Evolutionary conservation across 2,329 filamentous ascomycete genomes (phyloP), one percentile per base, ranked within the genome.

Genomic region (Penicillium aurantiogriseum): DNA sequence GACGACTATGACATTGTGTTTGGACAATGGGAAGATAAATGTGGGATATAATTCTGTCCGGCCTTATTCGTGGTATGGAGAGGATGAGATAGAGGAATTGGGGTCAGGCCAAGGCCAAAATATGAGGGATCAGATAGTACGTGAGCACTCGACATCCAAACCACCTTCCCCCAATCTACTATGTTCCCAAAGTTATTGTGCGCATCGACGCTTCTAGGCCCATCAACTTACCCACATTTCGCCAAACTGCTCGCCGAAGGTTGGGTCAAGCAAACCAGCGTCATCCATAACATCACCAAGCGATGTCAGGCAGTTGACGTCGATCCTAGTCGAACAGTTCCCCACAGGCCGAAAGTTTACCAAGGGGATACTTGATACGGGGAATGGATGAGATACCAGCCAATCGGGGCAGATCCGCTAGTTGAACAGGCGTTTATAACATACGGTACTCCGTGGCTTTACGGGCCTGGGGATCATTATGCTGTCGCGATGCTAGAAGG

Each of bases 261-360:
- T 4, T 62, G 62, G 59, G 0, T 66, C 10, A 48, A 55, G 15
- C 39, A 35, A 23, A 31, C 3, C 4, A 45, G 42, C 54, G 42
- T 47, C 49, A 57, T 43, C 17, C 9, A 53, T 40, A 47, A 29
- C 48, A 46, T 53, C 27, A 40, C 19, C 8, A 58, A 67, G 6
- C 13, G 62, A 15, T 43, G 44, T 4, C 19, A 13, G 7, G 55
- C 53, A n/a, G 17, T 67, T n/a, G 47, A 61, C 44, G 6, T 62
- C 63, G 40, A 59, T 65, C 46, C 40, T 65, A 5, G 48, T 68
- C 13, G 67, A 69, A 49, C 52, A 50, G 8, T 70, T 63, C 44
- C 58, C 69, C 6, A 15, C 59, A 2, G 65, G 68, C 3, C 56
- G 67, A 13, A 62, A 67, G 47, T 64, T 68, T 51, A 68, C 65